Evolutionary conservation across 1,139 yeast species (phyloP), one percentile per base, ranked within the genome.

Genomic region (Yamadazyma conglobata): DNA sequence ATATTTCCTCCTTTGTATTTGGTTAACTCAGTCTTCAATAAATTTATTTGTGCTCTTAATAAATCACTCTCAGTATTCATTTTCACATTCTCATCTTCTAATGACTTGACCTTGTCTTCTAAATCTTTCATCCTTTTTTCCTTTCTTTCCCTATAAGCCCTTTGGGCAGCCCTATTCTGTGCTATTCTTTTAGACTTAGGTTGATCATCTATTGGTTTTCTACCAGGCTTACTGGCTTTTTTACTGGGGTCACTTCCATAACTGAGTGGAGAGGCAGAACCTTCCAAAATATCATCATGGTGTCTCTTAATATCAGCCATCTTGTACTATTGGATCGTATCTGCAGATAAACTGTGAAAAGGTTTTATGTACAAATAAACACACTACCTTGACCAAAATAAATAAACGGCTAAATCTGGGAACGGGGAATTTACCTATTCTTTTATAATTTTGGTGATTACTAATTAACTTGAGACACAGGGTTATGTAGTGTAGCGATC

Each of bases 141-240:
- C 56, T 91, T 91, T 42, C 98, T 75, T 57, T 91, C 97, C 39
- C 98, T 70, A 58, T 88, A 91, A 7, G 97, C 97, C 35, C 97
- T 70, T 59, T 91, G 98, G 13, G 98, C 98, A 6, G 96, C 96
- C 50, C 98, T 72, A 57, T 91, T 91, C 60, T 91, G 98, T 2
- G 96, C 97, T 13, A 95, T 87, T 46, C 98, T 70, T 65, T 87
- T 89, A 47, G 79, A 78, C 50, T 73, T 73, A 4, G 96, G 95
- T 52, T 84, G 95, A 3, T 82, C 73, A 11, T 79, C 83, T 34
- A 81, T 64, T 1, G 85, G 88, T 61, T 85, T 87, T 40, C 96
- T 70, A 9, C 73, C 74, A 1, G 72, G 69, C 42, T 64, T 65
- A 31, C 64, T 54, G 32, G 64, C 69, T 42, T 62, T 66, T 46